Conservation (phyloP, 345 rosid species). For the Citrus sp. region DNA sequence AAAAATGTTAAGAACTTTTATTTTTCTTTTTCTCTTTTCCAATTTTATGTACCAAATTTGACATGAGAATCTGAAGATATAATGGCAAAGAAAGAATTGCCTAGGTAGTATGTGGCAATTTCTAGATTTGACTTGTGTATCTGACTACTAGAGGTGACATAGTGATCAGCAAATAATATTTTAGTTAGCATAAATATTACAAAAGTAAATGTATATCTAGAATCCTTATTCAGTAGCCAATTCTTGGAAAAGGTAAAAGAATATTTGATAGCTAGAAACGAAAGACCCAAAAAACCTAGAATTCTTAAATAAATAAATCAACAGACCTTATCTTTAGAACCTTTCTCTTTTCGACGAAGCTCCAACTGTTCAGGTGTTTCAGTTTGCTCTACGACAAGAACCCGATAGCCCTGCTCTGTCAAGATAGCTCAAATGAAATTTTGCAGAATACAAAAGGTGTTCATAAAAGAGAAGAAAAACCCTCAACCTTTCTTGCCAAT, state of each 20-base stretch:
- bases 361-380: conserved; percentile 98
- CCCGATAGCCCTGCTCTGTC: conserved; percentile 81
- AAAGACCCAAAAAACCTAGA: not conserved
- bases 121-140: not conserved
- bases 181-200: too few species aligned
- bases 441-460: conserved; percentile 10
- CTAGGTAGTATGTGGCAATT: too few species aligned
- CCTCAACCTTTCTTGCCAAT: conserved; percentile 82
- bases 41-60: not conserved
- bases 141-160: not conserved
- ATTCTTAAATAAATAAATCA: not conserved
- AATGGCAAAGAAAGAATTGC: not conserved
- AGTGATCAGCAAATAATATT: not conserved
- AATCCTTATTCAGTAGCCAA: not conserved
- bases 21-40: not conserved
- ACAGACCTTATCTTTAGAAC: conserved; percentile 89
- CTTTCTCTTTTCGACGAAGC: conserved; percentile 80
- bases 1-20: conserved; percentile 17
- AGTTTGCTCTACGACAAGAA: conserved; percentile 95
- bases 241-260: not conserved
- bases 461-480: conserved; percentile 15
- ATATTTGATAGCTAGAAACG: not conserved
- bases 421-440: conserved; percentile 23
- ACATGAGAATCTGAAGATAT: not conserved
- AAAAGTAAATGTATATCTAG: not conserved